Percentiles rank a stretch among this genome's conserved stretches.
Evolutionary conservation across 225 moss, liverwort and hornwort species (phyloP).

Genomic region (Marchantia polymorpha): DNA sequence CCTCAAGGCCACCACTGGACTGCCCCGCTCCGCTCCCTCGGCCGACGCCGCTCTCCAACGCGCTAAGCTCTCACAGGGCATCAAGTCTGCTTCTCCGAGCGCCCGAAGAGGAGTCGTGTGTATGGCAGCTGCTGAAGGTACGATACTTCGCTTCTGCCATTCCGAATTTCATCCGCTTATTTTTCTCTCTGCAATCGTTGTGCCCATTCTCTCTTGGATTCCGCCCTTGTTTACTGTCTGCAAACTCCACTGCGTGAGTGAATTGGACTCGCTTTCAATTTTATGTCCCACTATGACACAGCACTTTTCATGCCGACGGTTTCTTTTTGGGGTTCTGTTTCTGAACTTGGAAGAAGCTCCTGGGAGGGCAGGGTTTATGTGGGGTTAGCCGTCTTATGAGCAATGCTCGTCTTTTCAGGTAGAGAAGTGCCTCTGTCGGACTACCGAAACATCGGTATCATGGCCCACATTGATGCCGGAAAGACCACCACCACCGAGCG

Average conservation of each 20-base stretch:
- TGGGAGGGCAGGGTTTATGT: background rate
- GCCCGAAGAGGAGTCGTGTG: slow-evolving; percentile 69
- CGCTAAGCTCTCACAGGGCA: background rate
- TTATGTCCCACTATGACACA: too few species aligned
- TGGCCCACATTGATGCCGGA: slow-evolving; percentile 98
- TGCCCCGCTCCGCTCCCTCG: slow-evolving; percentile 8
- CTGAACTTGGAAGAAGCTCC: background rate
- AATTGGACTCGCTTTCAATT: too few species aligned
- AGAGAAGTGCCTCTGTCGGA: slow-evolving; percentile 65
- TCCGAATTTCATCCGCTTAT: background rate
- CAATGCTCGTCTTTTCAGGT: background rate
- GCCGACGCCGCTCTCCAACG: background rate
- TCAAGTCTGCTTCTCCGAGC: background rate
- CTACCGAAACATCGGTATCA: slow-evolving; percentile 97
- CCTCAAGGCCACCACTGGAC: slow-evolving; percentile 25
- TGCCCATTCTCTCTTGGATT: background rate
- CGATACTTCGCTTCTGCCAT: background rate
- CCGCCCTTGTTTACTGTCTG: too few species aligned
- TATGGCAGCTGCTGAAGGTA: slow-evolving; percentile 80
- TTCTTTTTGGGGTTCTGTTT: too few species aligned
- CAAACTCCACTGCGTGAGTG: too few species aligned
- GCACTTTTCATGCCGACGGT: too few species aligned
- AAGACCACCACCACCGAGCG: slow-evolving; percentile 97
- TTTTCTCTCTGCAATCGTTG: background rate
- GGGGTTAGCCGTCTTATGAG: background rate